phyloP scores from a whole-genome alignment of 257 asterid species.

The Sherardia arvensis region DNA sequence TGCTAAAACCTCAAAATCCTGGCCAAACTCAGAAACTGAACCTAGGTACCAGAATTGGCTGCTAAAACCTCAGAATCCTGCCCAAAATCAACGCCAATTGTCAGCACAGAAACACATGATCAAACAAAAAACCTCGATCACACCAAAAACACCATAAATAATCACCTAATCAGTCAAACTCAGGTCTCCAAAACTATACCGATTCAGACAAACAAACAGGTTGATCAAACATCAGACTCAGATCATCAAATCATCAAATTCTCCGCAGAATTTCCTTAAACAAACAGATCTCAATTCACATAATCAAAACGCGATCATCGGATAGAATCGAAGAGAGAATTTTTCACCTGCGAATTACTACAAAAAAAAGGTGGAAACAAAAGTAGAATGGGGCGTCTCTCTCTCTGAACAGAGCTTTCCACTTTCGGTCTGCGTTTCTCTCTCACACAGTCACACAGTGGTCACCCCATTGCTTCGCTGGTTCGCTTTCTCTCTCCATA shows the following conservation, averaged over 20 bases:
- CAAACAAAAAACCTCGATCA: not conserved
- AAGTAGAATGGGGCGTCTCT: too few species aligned
- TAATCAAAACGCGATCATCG: constrained; percentile 6
- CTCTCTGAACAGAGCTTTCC: too few species aligned
- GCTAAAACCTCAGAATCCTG: constrained; percentile 9
- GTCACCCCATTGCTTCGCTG: constrained; percentile 23
- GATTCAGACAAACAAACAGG: not conserved
- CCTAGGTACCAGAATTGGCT: too few species aligned
- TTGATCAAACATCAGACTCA: too few species aligned
- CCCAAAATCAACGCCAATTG: constrained; percentile 7
- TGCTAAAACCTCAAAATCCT: constrained; percentile 23
- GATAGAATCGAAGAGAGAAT: constrained; percentile 11
- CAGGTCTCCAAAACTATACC: constrained; percentile 6
- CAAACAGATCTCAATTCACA: constrained; percentile 13
- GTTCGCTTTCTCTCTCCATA: constrained; percentile 19
- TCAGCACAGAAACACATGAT: not conserved
- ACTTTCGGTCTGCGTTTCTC: constrained; percentile 12
- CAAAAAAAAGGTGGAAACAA: constrained; percentile 2
- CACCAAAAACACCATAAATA: not conserved
- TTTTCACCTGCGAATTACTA: constrained; percentile 26
- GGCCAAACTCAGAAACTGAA: constrained; percentile 4
- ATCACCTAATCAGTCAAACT: constrained; percentile 10
- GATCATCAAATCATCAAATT: constrained; percentile 8
- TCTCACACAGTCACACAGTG: constrained; percentile 1
- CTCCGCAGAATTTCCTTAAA: not conserved